These are phyloP conservation scores for Aspergillus viridinutans DNA, from an alignment of 2,329 filamentous ascomycete species.

Conservation along the genomic window DNA sequence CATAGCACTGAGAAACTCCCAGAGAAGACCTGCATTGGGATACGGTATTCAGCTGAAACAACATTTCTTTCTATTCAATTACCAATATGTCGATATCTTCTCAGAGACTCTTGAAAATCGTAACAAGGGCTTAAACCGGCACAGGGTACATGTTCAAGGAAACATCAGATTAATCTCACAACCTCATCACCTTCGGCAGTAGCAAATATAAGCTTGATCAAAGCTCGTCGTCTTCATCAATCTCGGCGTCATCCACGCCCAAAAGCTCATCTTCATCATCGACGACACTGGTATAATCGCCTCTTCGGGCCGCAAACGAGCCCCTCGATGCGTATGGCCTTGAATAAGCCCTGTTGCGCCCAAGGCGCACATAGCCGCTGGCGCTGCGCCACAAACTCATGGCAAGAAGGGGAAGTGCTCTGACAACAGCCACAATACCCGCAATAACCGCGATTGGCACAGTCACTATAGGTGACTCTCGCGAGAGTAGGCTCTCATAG, in stretches of 20 bases:
- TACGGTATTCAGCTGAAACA: not conserved
- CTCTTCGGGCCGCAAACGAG: slow-evolving; percentile 79
- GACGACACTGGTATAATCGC: slow-evolving; percentile 85
- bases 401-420: slow-evolving; percentile 67
- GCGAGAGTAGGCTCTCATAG: slow-evolving; percentile 52
- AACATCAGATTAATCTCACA: not conserved
- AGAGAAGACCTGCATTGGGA: too few species aligned
- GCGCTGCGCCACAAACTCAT: slow-evolving; percentile 68
- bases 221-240: slow-evolving; percentile 70
- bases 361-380: slow-evolving; percentile 47
- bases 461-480: slow-evolving; percentile 71
- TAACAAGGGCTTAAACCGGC: not conserved
- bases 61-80: not conserved
- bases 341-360: slow-evolving; percentile 46
- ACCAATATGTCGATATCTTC: not conserved
- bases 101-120: not conserved
- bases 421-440: slow-evolving; percentile 71
- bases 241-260: slow-evolving; percentile 80
- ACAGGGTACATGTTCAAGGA: not conserved
- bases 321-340: slow-evolving; percentile 81
- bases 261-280: slow-evolving; percentile 92
- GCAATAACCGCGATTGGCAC: slow-evolving; percentile 77
- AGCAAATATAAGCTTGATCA: slow-evolving; percentile 11
- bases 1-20: not conserved
- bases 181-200: not conserved